Evolutionary conservation across 2,329 filamentous ascomycete genomes (phyloP), one percentile per base, ranked within the genome.

Genomic region (Penicillium sumatraense): DNA sequence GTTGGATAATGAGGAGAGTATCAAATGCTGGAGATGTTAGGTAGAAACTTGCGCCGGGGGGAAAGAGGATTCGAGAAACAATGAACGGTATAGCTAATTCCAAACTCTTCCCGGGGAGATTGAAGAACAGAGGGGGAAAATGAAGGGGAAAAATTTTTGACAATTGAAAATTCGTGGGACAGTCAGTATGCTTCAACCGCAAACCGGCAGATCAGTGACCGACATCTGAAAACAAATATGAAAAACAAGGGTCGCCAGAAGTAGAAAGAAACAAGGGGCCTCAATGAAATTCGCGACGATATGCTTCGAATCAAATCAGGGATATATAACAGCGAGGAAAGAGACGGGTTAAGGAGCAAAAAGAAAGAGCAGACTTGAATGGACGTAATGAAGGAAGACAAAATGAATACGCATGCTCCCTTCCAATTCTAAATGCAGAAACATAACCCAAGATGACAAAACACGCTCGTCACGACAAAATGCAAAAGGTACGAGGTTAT

Each of bases 291-390:
- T 59, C 52, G 59, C 53, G 57, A 60, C 38, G 53, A 48, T 53
- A 62, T 64, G 63, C 60, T 65, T 64, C 63, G 62, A 56, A 62
- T 63, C 61, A 61, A 63, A 63, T 62, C 59, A 65, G 58, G 58
- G 60, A 66, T 63, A 66, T 64, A 65, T 59, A 68, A 64, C 56
- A 61, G 49, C 35, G 51, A 52, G 53, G 47, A 48, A 60, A 55
- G 52, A 59, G 26, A 24, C 27, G 16, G 26, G 13, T 21, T 11
- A 11, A 27, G 13, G 24, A 18, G 54, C 65, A 52, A 53, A 58
- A 49, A 51, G 48, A 47, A 49, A 44, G n/a, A 11, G 41, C 41
- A 27, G 21, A 33, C 14, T 29, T 11, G 23, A 46, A 46, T 26
- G 21, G 41, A 46, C 40, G 51, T 40, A 53, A 57, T 52, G 49